phyloP scores from a whole-genome alignment of 2,329 filamentous ascomycete genomes.

The Scytalidium lignicola region DNA sequence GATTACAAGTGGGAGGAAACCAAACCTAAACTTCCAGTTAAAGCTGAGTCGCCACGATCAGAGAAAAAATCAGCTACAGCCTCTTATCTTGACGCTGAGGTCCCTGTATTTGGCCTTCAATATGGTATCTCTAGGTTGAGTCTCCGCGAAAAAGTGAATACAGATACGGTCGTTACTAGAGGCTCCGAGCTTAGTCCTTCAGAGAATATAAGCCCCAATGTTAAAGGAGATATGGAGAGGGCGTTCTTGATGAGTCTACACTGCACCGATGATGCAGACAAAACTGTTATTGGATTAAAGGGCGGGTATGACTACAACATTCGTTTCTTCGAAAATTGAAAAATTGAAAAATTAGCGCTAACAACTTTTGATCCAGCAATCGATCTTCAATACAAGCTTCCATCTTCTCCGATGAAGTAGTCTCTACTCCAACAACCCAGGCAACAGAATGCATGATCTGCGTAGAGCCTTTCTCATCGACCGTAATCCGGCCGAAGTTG shows the following conservation, averaged over 20 bases:
- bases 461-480: conserved; percentile 8
- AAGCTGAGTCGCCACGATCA: neutral
- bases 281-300: neutral
- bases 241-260: neutral
- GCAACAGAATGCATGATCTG: conserved; percentile 9
- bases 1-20: too few species aligned
- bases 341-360: too few species aligned
- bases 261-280: neutral
- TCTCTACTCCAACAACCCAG: neutral
- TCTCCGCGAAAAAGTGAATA: neutral
- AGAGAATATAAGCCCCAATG: neutral
- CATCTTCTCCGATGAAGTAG: too few species aligned
- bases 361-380: too few species aligned
- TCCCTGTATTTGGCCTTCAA: neutral
- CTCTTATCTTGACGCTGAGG: neutral
- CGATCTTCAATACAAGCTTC: too few species aligned
- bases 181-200: neutral
- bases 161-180: neutral
- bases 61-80: neutral
- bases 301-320: neutral
- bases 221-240: neutral
- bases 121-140: neutral
- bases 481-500: neutral
- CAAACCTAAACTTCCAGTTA: neutral
- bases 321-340: too few species aligned